These are phyloP conservation scores for Hypomontagnella submonticulosa DNA, from an alignment of 495 filamentous ascomycete species.

Conservation along the genomic window DNA sequence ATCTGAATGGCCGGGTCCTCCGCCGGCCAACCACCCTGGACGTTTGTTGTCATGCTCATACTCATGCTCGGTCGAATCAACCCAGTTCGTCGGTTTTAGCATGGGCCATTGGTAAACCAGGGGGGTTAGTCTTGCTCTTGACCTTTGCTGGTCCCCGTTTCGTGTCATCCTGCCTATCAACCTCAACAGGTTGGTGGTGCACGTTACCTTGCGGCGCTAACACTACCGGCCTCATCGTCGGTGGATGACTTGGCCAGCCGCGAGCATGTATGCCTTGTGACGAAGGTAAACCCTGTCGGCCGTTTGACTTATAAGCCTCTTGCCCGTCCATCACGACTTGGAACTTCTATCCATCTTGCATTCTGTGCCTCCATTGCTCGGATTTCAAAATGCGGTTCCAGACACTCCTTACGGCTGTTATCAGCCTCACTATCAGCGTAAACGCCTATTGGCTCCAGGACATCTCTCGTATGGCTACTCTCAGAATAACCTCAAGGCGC, in stretches of 20 bases:
- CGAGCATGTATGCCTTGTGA: constrained; percentile 32
- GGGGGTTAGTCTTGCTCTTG: constrained; percentile 21
- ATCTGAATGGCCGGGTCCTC: constrained; percentile 30
- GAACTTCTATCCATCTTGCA: constrained; percentile 23
- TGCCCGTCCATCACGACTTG: constrained; percentile 29
- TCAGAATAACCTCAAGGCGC: not conserved
- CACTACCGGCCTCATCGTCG: constrained; percentile 3
- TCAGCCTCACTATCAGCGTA: constrained; percentile 50
- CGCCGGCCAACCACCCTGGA: constrained; percentile 27
- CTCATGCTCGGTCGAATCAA: constrained; percentile 33
- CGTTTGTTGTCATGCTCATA: constrained; percentile 28
- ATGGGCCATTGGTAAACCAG: constrained; percentile 20
- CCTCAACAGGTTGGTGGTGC: constrained; percentile 27
- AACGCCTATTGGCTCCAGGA: constrained; percentile 60
- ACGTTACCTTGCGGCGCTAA: constrained; percentile 40
- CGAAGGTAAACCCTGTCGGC: constrained; percentile 27
- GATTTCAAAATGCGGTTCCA: constrained; percentile 53
- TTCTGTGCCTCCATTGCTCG: constrained; percentile 30
- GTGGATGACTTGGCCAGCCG: constrained; percentile 40
- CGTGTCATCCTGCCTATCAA: constrained; percentile 12
- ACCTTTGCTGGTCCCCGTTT: constrained; percentile 24
- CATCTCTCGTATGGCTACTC: constrained; percentile 50
- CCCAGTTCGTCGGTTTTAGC: constrained; percentile 28
- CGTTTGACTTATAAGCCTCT: constrained; percentile 42
- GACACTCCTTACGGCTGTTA: constrained; percentile 52